phyloP scores from a whole-genome alignment of 2,329 filamentous ascomycete species.

The Claviceps digitariae region DNA sequence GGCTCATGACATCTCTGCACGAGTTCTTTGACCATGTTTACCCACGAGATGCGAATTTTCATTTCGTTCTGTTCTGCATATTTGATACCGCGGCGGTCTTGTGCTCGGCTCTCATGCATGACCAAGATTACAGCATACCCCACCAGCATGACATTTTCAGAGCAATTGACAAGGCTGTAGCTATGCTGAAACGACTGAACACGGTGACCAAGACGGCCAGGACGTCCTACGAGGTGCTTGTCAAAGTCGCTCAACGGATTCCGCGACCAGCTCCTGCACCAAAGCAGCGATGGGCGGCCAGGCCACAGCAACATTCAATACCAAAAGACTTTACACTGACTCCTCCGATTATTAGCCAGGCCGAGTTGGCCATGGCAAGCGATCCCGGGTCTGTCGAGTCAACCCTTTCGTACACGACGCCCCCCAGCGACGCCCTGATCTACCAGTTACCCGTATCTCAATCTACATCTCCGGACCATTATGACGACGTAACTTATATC shows the following conservation, averaged over 20 bases:
- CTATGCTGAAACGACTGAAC: conserved; percentile 19
- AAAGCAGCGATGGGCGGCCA: conserved; percentile 2
- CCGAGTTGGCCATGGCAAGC: background rate
- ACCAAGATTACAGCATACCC: conserved; percentile 26
- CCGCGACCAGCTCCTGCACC: background rate
- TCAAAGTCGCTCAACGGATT: conserved; percentile 14
- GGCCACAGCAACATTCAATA: conserved; percentile 2
- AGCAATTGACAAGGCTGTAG: conserved; percentile 23
- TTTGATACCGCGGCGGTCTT: conserved; percentile 38
- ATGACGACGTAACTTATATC: background rate
- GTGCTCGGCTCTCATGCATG: conserved; percentile 38
- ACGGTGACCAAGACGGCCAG: conserved; percentile 18
- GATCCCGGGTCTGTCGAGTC: conserved; percentile 1
- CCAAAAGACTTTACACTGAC: conserved; percentile 5
- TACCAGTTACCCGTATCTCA: conserved; percentile 1
- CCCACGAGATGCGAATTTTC: conserved; percentile 33
- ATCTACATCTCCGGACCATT: background rate
- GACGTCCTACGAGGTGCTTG: conserved; percentile 19
- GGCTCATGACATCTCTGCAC: conserved; percentile 26
- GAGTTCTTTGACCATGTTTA: conserved; percentile 29
- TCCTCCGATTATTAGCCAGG: conserved; percentile 3
- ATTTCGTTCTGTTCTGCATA: conserved; percentile 34
- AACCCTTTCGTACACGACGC: conserved; percentile 4
- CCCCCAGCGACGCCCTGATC: background rate
- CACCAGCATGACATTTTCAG: conserved; percentile 26